Base-by-base conservation (phyloP, 2,329 filamentous ascomycete genomes). In the Knufia petricola region DNA sequence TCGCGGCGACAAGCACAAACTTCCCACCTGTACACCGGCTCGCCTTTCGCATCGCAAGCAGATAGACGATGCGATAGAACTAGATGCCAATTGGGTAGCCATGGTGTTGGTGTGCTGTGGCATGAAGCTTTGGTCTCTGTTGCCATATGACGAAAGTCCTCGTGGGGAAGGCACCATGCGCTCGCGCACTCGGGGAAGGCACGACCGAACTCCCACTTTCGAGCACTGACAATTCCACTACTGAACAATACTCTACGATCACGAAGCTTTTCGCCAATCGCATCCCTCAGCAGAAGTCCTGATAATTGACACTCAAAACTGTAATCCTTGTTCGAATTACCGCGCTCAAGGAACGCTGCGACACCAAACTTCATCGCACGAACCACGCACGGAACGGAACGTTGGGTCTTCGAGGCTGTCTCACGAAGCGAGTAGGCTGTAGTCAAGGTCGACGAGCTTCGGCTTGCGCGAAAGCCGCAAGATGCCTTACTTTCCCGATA, bases 401-500 rank as follows among this genome's bases (percentile, higher is more conserved):
- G n/a, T n/a, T n/a, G n/a, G n/a, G n/a, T n/a, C n/a, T n/a, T n/a
- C n/a, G n/a, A n/a, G n/a, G n/a, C n/a, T n/a, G n/a, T n/a, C n/a
- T 6, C 26, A 13, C 15, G 40, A 19, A 23, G 21, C 12, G 21
- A 6, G 12, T 12, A 12, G 13, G 21, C 13, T 26, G 9, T 12
- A 10, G 13, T 21, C 12, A 10, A 13, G 40, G n/a, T 43, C n/a
- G n/a, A 19, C 9, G 26, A 9, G 9, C 21, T 45, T 30, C 30
- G 20, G 15, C 41, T 45, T n/a, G 6, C 4, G 20, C n/a, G n/a
- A n/a, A n/a, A n/a, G n/a, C n/a, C n/a, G n/a, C n/a, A 70, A 59
- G 50, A 95, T 95, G 89, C 83, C 85, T 2, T 81, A 85, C 65
- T 81, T 94, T 64, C 72, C 77, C 45, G 88, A 86, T 50, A 85